Base-by-base conservation (phyloP, 164 flowering plant species). In the Annona cherimola region DNA sequence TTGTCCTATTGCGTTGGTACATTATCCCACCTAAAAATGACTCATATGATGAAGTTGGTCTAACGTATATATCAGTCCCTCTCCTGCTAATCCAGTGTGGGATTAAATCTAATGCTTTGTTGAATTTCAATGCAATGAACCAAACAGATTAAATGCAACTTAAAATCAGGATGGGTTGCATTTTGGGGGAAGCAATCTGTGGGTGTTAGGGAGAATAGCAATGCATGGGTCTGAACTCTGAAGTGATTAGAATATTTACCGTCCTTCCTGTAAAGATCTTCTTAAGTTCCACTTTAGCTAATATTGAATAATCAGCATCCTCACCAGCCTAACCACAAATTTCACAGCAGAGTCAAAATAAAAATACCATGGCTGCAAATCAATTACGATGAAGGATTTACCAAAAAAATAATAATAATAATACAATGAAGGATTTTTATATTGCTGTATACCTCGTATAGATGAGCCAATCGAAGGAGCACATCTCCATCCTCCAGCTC, bases 401-500 rank as follows among this genome's bases (percentile, higher is more conserved):
- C 14, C 69, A 65, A 1, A 1, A n/a, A n/a, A n/a, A n/a, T n/a
- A n/a, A n/a, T n/a, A n/a, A n/a, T n/a, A n/a, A n/a, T n/a, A n/a
- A 26, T 26, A 26, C 35, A 71, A 16, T 40, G 19, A 26, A 19
- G 19, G 16, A 46, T n/a, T 50, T 16, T 50, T 72, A 57, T 19
- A 16, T 2, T 6, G 42, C 12, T 43, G 1, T 42, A 50, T 74
- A 92, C 97, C 92, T 93, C 94, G 43, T 85, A 93, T 2, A 91
- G 79, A 83, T 93, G 98, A 19, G 94, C 94, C 77, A 93, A 67
- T 4, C 97, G 89, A 62, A 93, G 85, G 8, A 93, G 88, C 26
- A 87, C 89, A 62, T 70, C 80, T 79, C 85, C 87, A 71, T 86
- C 88, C 20, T 87, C 93, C 78, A 93, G 69, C 76, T 87, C 95